Percentiles rank a stretch among this genome's conserved stretches.
These are phyloP conservation scores for Trichoderma cornu-damae DNA, from an alignment of 2,329 filamentous ascomycete species.

Conservation along the genomic window DNA sequence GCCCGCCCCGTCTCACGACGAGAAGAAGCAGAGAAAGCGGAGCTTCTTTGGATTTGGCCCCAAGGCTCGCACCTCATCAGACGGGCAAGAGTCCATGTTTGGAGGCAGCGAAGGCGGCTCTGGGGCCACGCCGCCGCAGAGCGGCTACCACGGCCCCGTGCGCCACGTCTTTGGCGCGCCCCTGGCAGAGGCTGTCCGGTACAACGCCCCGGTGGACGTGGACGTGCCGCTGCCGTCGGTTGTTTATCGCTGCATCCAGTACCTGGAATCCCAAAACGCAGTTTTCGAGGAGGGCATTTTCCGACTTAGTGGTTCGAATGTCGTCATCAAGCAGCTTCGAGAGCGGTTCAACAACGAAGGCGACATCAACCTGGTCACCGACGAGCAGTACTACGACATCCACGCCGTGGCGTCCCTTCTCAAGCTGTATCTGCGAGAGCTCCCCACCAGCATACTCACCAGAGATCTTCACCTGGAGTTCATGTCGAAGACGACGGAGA, in stretches of 20 bases:
- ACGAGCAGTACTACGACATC: constrained; percentile 86
- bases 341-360: constrained; percentile 93
- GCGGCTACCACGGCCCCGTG: constrained; percentile 48
- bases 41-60: constrained; percentile 67
- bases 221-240: constrained; percentile 80
- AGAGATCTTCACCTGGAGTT: constrained; percentile 88
- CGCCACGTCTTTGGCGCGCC: constrained; percentile 79
- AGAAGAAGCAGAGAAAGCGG: constrained; percentile 77
- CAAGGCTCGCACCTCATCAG: constrained; percentile 54
- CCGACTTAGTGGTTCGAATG: constrained; percentile 91
- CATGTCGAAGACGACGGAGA: constrained; percentile 71
- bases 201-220: constrained; percentile 66
- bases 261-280: constrained; percentile 77
- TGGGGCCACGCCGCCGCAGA: constrained; percentile 40
- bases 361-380: constrained; percentile 79
- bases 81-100: constrained; percentile 53
- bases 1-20: constrained; percentile 50
- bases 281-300: constrained; percentile 91
- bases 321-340: constrained; percentile 83
- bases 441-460: constrained; percentile 87
- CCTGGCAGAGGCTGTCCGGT: constrained; percentile 79
- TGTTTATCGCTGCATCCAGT: constrained; percentile 92
- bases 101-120: constrained; percentile 44
- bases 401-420: constrained; percentile 91
- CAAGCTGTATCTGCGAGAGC: constrained; percentile 88